Evolutionary conservation across 2,329 filamentous ascomycete species (phyloP).

Genomic region (Tothia fuscella): DNA sequence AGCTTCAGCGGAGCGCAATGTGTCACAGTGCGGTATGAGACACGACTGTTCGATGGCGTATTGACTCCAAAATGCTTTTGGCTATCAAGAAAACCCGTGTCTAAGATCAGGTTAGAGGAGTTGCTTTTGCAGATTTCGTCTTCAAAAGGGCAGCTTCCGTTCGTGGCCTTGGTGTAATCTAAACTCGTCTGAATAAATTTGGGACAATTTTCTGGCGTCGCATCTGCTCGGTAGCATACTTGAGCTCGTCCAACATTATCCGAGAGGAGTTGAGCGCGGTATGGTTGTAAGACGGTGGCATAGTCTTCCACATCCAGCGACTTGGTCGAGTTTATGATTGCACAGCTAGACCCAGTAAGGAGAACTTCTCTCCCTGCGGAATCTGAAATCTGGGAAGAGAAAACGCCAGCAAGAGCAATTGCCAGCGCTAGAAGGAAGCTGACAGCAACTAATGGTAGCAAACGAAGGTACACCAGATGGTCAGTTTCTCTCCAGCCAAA

Average conservation of each 20-base stretch:
- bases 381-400: conserved; percentile 11
- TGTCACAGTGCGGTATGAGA: conserved; percentile 5
- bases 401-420: conserved; percentile 9
- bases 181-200: background rate
- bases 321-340: background rate
- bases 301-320: background rate
- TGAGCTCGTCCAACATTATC: background rate
- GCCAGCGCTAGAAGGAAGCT: background rate
- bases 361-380: conserved; percentile 7
- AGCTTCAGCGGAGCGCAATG: conserved; percentile 12
- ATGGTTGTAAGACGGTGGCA: background rate
- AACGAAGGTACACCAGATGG: background rate
- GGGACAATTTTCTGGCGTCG: background rate
- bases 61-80: conserved; percentile 17
- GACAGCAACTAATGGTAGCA: conserved; percentile 3
- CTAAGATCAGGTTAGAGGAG: conserved; percentile 12
- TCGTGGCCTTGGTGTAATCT: background rate
- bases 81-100: conserved; percentile 16
- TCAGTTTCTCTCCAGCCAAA: background rate
- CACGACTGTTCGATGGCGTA: conserved; percentile 11
- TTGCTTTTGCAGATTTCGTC: conserved; percentile 11
- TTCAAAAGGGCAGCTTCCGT: conserved; percentile 14
- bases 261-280: background rate
- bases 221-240: background rate
- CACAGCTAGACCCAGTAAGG: background rate